Base-by-base conservation (phyloP, 208 protist genomes). In the Leishmania arabica region DNA sequence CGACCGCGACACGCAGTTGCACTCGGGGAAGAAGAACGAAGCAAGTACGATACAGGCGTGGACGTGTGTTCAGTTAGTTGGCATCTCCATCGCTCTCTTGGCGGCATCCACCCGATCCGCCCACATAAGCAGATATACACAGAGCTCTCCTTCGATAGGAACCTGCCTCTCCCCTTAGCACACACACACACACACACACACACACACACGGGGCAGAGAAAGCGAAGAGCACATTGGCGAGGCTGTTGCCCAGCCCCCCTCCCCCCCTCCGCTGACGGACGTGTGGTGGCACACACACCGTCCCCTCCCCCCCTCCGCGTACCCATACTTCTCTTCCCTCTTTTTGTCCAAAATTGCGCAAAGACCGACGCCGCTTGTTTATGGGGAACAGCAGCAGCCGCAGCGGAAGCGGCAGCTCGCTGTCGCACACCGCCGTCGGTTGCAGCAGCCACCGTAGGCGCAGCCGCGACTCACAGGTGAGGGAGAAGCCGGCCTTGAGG, bases 321-420 rank as follows among this genome's bases (percentile, higher is more conserved):
- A 4, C 9, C 51, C 51, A 74, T 2, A 74, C 17, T 37, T 27
- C 6, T 40, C 31, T 24, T 37, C 0, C 15, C 64, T 11, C 21
- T 54, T 31, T 54, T 24, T 21, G 15, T 15, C 27, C 21, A 19
- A 15, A 75, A 24, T 47, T 9, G 49, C n/a, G 31, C 45, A 45
- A 24, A 8, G 19, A 6, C 45, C 27, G 8, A n/a, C n/a, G 11
- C 47, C 37, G 3, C 71, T 75, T 31, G 31, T 27, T 60, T n/a
- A 75, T 75, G 71, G 71, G 71, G 19, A 56, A 24, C 70, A 56
- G 1, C 70, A 75, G n/a, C 71, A 75, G 71, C 37, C 37, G 37
- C 49, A 58, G 24, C 54, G n/a, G 54, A 19, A 54, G 47, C 45
- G 9, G 47, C 45, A 34, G 31, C 71, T 75, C 71, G 47, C n/a